Conservation (phyloP, 768 basidiomycete genomes). For the Agaricus subrufescens region DNA sequence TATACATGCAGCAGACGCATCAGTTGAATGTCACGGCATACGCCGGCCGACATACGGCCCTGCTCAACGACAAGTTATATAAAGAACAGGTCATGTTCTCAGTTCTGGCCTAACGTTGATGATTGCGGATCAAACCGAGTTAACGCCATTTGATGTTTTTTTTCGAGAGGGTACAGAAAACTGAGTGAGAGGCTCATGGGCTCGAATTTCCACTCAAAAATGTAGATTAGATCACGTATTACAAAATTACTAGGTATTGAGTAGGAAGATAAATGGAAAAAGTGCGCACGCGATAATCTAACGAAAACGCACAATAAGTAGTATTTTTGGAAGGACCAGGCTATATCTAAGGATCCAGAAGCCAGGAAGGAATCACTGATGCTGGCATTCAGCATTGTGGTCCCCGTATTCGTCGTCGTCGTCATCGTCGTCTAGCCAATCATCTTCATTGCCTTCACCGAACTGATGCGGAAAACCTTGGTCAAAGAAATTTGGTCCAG, state of each 20-base stretch:
- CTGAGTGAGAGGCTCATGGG: background rate
- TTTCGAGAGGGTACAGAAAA: background rate
- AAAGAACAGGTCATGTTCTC: no score
- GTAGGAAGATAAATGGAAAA: background rate
- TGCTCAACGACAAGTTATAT: no score
- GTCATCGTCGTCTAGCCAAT: slow-evolving; percentile 69
- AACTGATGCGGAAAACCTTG: slow-evolving; percentile 66
- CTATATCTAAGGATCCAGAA: background rate
- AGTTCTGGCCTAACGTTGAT: no score
- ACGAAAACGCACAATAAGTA: background rate
- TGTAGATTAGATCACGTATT: background rate
- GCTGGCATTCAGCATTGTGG: slow-evolving; percentile 49
- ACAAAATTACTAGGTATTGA: background rate
- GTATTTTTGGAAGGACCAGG: no score
- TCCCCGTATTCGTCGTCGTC: slow-evolving; percentile 49
- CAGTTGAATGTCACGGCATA: background rate
- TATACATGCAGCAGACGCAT: no score
- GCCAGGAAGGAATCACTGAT: slow-evolving; percentile 35
- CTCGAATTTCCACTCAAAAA: background rate
- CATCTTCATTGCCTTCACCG: slow-evolving; percentile 65
- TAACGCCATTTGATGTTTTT: background rate
- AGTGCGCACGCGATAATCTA: background rate
- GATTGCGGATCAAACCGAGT: background rate
- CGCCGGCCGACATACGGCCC: no score
- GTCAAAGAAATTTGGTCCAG: slow-evolving; percentile 75